Base-by-base conservation (phyloP, 192 early-diverging fungal genomes). In the Gigaspora rosea region DNA sequence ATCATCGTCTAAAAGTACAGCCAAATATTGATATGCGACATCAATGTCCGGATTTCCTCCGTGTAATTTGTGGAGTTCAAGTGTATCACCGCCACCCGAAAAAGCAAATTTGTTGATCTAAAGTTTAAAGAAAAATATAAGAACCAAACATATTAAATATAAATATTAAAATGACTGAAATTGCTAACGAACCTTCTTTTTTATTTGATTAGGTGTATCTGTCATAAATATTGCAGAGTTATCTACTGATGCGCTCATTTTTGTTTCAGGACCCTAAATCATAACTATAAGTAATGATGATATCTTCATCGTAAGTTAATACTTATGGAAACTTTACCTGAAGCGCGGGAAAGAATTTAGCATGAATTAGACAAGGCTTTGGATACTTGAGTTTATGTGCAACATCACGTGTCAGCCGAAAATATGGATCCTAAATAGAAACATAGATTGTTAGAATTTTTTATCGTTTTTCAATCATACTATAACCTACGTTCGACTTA, bases 21-120 rank as follows among this genome's bases (percentile, higher is more conserved):
- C 89, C 73, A 99, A 82, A 80, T 97, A 99, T 84, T 96, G 96
- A 87, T 93, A 99, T 7, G 92, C 77, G 13, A 99, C 94, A 81
- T 99, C 97, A n/a, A 98, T 92, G 41, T 99, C 97, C 41, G 92
- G 90, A 80, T 98, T 90, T 35, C 96, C 96, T 47, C 97, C 96
- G 74, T 88, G 81, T 67, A 85, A 65, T 75, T 86, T 83, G 79
- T 98, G 97, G 76, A 93, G 84, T 81, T 98, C 96, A 61, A 94
- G 80, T 47, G 93, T 95, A 15, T 88, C 95, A 72, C 88, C 86
- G 68, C 97, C 97, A 41, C 97, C 97, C 15, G 94, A 95, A 82
- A 96, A 99, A 36, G 96, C 96, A 75, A 95, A 90, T 49, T 88
- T 86, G 83, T 98, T 99, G 85, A 98, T 96, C 88, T 81, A 66